These are phyloP conservation scores for Xylariaceae sp. DNA, from an alignment of 2,329 filamentous ascomycete species.

Conservation along the genomic window DNA sequence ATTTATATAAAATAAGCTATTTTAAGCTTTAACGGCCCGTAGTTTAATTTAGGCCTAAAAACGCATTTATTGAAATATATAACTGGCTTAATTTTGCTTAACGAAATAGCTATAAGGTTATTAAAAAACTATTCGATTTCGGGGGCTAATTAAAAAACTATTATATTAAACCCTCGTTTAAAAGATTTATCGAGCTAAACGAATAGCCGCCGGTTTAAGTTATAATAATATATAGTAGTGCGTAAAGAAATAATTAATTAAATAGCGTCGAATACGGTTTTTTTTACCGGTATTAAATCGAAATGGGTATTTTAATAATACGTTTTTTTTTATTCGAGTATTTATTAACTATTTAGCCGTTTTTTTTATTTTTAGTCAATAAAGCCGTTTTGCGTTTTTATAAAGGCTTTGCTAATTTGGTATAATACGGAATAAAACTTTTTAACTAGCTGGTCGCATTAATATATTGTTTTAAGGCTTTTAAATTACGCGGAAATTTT, in stretches of 20 bases:
- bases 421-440: not conserved
- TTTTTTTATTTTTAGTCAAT: not conserved
- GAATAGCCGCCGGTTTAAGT: not conserved
- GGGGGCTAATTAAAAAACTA: conserved; percentile 1
- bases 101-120: not conserved
- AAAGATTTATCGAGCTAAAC: conserved; percentile 1
- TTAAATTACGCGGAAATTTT: not conserved
- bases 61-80: conserved; percentile 2
- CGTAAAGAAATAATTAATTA: not conserved
- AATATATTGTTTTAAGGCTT: conserved; percentile 1
- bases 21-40: conserved; percentile 4
- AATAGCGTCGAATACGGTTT: not conserved
- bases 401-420: not conserved
- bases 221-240: not conserved
- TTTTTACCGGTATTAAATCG: not conserved
- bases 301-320: not conserved
- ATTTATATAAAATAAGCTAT: conserved; percentile 1
- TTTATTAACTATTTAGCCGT: not conserved
- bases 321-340: not conserved
- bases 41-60: not conserved
- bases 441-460: not conserved
- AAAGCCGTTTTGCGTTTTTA: not conserved
- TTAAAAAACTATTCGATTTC: not conserved
- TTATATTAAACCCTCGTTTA: conserved; percentile 4
- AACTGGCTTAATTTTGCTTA: not conserved